Conservation (phyloP, 768 basidiomycete species). For the Tylopilus plumbeoviolaceoides region DNA sequence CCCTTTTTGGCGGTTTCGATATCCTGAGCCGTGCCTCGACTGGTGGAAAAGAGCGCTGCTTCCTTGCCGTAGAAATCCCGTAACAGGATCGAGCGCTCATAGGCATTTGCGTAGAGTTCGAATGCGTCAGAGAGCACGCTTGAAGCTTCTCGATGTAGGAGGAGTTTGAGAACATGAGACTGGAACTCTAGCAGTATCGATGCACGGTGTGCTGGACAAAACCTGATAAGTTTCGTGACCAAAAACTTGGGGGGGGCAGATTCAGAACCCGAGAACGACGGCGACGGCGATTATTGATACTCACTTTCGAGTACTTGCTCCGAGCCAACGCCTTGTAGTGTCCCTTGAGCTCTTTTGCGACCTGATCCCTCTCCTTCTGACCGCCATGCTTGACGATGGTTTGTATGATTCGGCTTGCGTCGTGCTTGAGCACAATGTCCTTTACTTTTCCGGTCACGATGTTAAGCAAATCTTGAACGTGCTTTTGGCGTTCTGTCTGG, state of each 20-base stretch:
- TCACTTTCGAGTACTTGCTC: conserved; percentile 87
- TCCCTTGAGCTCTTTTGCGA: conserved; percentile 82
- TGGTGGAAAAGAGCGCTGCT: conserved; percentile 62
- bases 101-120: conserved; percentile 82
- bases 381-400: conserved; percentile 79
- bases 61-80: conserved; percentile 93
- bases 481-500: conserved; percentile 66
- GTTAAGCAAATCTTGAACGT: conserved; percentile 69
- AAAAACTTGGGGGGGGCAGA: conserved; percentile 51
- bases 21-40: conserved; percentile 53
- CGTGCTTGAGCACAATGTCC: conserved; percentile 87
- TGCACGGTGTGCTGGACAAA: conserved; percentile 68
- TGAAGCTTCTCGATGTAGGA: conserved; percentile 83
- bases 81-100: conserved; percentile 75
- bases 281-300: conserved; percentile 7
- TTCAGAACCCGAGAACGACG: neutral
- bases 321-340: conserved; percentile 73
- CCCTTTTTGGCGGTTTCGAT: conserved; percentile 65
- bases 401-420: conserved; percentile 83
- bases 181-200: conserved; percentile 80
- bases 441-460: conserved; percentile 77
- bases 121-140: conserved; percentile 83
- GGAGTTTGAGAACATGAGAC: conserved; percentile 65
- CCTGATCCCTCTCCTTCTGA: conserved; percentile 68
- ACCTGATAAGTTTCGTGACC: conserved; percentile 72